A percentile compares a stretch with the other conserved stretches of the same genome.
Evolutionary conservation across 176 grass and related monocot genomes (phyloP).

Genomic region (Hyparrhenia diplandra): DNA sequence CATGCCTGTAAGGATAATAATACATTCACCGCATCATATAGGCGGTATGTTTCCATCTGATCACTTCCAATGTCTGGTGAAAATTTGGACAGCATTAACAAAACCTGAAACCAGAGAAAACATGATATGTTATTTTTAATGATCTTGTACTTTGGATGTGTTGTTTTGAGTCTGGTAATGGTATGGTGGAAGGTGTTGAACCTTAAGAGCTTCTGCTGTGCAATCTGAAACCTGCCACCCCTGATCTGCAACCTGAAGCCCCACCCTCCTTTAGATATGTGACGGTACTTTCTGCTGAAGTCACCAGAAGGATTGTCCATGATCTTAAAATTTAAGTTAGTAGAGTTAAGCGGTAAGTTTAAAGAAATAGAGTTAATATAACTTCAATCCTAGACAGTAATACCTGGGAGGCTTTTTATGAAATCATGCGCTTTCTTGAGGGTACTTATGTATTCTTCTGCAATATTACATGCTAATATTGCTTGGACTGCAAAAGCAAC

Average conservation of each 20-base stretch:
- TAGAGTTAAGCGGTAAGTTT: conserved; percentile 25
- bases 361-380: conserved; percentile 8
- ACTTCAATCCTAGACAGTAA: conserved; percentile 2
- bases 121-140: background rate
- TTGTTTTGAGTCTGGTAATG: conserved; percentile 22
- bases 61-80: conserved; percentile 34
- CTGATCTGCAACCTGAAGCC: conserved; percentile 63
- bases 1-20: conserved; percentile 59
- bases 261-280: conserved; percentile 79
- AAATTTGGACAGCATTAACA: conserved; percentile 51
- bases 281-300: conserved; percentile 46
- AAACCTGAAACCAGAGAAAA: conserved; percentile 38
- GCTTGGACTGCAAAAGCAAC: conserved; percentile 67
- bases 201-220: conserved; percentile 86
- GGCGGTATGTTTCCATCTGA: conserved; percentile 29
- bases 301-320: conserved; percentile 58
- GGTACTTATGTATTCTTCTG: conserved; percentile 46
- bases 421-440: conserved; percentile 65
- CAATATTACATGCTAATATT: conserved; percentile 50
- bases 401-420: conserved; percentile 75
- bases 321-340: conserved; percentile 54
- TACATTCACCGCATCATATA: conserved; percentile 46
- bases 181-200: conserved; percentile 11
- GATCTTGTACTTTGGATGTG: background rate
- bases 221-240: conserved; percentile 77